A percentile compares a stretch with the other conserved stretches of the same genome.
These are phyloP conservation scores for Aegilops speltoides DNA, from an alignment of 176 grass and related monocot species.

Conservation along the genomic window DNA sequence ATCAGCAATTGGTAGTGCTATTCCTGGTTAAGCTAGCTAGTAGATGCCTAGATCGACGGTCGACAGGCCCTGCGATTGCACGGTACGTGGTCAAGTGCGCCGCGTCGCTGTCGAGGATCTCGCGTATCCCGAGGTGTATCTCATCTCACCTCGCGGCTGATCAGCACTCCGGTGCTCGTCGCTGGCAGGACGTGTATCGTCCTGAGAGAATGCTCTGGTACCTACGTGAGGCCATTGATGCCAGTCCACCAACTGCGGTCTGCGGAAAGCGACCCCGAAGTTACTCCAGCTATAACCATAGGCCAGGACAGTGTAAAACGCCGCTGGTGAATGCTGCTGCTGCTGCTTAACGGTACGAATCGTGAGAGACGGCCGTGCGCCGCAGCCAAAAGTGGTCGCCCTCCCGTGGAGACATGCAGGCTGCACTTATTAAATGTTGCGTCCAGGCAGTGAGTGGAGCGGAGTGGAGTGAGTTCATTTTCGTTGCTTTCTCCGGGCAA, in stretches of 20 bases:
- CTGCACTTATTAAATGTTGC: not conserved
- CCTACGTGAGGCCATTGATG: not conserved
- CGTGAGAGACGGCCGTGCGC: not conserved
- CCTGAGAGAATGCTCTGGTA: too few relatives aligned
- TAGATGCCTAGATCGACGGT: not conserved
- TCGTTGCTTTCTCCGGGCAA: not conserved
- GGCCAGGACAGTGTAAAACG: not conserved
- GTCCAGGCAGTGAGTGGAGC: not conserved
- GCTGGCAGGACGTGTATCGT: too few relatives aligned
- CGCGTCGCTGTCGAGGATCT: conserved; percentile 25
- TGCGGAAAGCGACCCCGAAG: not conserved
- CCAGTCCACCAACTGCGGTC: not conserved
- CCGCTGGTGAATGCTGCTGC: not conserved
- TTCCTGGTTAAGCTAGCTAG: not conserved
- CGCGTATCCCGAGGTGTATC: conserved; percentile 42
- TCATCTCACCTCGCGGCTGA: not conserved
- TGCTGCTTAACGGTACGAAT: too few relatives aligned
- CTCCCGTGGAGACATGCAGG: not conserved
- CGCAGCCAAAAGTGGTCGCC: not conserved
- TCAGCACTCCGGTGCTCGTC: not conserved
- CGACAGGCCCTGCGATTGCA: conserved; percentile 1
- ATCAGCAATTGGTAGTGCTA: not conserved
- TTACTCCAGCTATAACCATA: not conserved
- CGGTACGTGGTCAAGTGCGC: not conserved
- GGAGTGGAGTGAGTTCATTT: not conserved